phyloP scores from a whole-genome alignment of 768 basidiomycete species.

The Lepiota brunneoincarnata region DNA sequence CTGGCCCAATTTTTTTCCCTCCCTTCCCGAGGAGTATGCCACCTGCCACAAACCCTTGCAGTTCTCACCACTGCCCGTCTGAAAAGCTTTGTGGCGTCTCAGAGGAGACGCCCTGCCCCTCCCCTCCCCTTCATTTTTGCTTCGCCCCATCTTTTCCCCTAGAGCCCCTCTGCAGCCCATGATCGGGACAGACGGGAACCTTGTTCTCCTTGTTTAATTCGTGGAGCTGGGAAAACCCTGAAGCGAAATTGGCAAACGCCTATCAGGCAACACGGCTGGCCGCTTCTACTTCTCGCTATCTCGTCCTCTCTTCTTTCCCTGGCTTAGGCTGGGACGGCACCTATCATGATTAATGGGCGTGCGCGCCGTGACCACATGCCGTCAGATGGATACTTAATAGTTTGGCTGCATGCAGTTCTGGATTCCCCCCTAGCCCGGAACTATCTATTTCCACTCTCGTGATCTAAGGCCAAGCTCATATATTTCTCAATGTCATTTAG shows the following conservation, averaged over 20 bases:
- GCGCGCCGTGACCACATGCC: background rate
- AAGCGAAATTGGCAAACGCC: conserved; percentile 3
- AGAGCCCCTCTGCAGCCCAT: no score
- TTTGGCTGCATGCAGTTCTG: background rate
- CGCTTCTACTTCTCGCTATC: background rate
- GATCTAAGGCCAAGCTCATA: background rate
- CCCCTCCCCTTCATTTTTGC: background rate
- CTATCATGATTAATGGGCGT: background rate
- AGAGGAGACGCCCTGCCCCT: no score
- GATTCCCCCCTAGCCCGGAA: background rate
- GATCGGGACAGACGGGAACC: background rate
- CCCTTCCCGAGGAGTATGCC: background rate
- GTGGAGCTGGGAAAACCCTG: conserved; percentile 2
- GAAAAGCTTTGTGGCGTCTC: background rate
- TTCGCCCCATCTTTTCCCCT: background rate
- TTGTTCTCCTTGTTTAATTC: background rate
- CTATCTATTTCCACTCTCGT: background rate
- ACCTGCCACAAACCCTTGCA: background rate
- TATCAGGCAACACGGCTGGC: background rate
- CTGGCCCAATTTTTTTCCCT: background rate
- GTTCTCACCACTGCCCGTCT: background rate
- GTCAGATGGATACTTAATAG: no score
- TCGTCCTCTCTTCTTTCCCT: background rate
- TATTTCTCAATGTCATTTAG: background rate
- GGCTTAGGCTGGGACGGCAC: background rate